Base-by-base conservation (phyloP, 2,329 filamentous ascomycete species). In the Stagonosporopsis tanaceti region DNA sequence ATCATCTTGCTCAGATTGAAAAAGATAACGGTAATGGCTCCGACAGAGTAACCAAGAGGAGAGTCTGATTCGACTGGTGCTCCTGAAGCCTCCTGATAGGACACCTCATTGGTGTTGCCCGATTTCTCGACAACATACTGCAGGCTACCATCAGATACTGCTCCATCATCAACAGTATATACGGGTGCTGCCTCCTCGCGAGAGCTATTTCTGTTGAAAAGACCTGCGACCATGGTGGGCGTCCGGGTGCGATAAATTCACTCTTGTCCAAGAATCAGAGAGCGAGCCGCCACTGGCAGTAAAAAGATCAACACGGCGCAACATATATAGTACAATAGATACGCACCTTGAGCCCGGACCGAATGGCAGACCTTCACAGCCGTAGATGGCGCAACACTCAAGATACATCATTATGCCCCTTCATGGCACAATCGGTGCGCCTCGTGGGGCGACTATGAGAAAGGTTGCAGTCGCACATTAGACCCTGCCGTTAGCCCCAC, bases 1-100 rank as follows among this genome's bases (percentile, higher is more conserved):
- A 89, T 78, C 85, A 89, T 88, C 72, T 83, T 82, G 55, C 83
- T 85, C 38, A 89, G 70, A 57, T 88, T 89, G 50, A 89, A 69
- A 37, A 87, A 87, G 30, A 88, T 76, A 24, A 87, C 82, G 0
- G 85, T 85, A 4, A 84, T 60, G 53, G 79, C 81, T 8, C 81
- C 81, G 15, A 88, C 85, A 11, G 82, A 75, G 60, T 87, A 87
- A 0, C 86, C 87, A 2, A 89, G 73, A 0, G 87, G 86, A 0
- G 85, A 88, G 2, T 79, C 65, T 1, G 73, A 74, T 69, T 89
- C 87, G 3, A 89, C 84, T 0, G 87, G 87, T 0, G 87, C 87
- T 35, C 87, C 87, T 7, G 80, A 79, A 0, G 84, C 85, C 66
- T 89, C 86, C 64, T 88, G 86, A 62, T 87, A 87, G 0, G 82